Evolutionary conservation across 2,329 filamentous ascomycete genomes (phyloP), one percentile per base, ranked within the genome.

Genomic region (Gremmenia infestans): DNA sequence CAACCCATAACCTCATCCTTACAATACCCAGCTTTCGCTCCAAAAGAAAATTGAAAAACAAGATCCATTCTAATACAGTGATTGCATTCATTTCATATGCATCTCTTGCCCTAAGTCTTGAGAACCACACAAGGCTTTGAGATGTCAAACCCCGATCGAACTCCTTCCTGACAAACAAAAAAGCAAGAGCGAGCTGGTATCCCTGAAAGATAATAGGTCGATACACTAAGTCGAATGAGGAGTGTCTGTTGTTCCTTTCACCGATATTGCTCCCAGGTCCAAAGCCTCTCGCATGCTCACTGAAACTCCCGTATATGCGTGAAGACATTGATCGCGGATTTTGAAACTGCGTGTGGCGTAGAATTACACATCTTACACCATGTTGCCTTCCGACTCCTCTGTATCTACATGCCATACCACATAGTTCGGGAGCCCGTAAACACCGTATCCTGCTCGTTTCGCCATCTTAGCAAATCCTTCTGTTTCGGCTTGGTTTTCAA

Each of bases 381-480:
- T 59, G 55, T 97, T 97, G 36, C 91, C 91, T 36, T 85, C 82
- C 79, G 97, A 96, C 78, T 99, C 94, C 55, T 92, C 85, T 2
- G 94, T 99, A 72, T 99, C 94, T 67, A 96, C 89, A 71, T 99
- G 94, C 94, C 94, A 99, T 57, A 99, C 93, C 50, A 99, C 87
- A 71, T 99, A 99, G 72, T 99, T 99, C 43, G 93, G 94, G 54
- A 99, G 78, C 47, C 94, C 94, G 64, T 91, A 83, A 25, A 99
- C 94, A 68, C 90, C 81, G 71, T 97, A 97, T 46, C 94, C 94
- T 17, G 94, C 94, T 61, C 91, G 82, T 77, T 95, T 97, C 57
- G 94, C 94, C 94, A 99, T 99, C 73, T 95, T 96, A 39, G 94
- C 94, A 69, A 99, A 99, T 6, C 94, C 94, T 75, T 99, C 94